phyloP scores from a whole-genome alignment of 106 monocot genomes.

The Allium cepa region DNA sequence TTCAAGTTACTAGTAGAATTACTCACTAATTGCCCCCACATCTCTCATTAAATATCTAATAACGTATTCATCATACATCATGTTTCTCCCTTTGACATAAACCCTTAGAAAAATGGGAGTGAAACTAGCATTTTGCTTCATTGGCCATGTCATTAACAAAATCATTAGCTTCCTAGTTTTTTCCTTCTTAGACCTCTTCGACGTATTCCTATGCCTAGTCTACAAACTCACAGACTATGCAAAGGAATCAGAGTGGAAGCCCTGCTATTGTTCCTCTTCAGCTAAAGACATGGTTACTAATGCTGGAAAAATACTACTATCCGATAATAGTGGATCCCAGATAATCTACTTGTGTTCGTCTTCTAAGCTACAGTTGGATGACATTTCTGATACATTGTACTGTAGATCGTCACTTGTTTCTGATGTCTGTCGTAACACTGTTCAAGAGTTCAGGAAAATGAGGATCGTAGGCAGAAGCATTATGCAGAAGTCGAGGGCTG shows the following conservation, averaged over 20 bases:
- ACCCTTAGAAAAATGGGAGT: neutral
- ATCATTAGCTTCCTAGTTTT: constrained; percentile 70
- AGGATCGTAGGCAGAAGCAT: constrained; percentile 6
- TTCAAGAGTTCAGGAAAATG: constrained; percentile 32
- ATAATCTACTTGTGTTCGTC: constrained; percentile 50
- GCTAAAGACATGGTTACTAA: constrained; percentile 42
- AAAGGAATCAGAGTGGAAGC: constrained; percentile 68
- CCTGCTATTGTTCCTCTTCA: constrained; percentile 78
- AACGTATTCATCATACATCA: neutral
- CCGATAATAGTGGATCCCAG: constrained; percentile 53
- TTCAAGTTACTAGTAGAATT: neutral
- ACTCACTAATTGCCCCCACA: neutral
- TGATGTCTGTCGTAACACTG: constrained; percentile 25
- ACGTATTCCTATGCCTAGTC: constrained; percentile 68
- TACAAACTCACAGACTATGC: constrained; percentile 75
- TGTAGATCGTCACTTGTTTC: constrained; percentile 52
- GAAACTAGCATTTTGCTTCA: constrained; percentile 10
- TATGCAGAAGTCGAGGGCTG: neutral
- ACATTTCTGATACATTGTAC: constrained; percentile 89
- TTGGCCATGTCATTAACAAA: constrained; percentile 47
- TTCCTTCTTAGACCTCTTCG: constrained; percentile 53
- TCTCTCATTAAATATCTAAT: too few relatives aligned
- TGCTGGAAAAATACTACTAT: constrained; percentile 47
- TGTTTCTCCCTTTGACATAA: too few relatives aligned
- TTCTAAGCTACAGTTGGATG: constrained; percentile 60